Evolutionary conservation across 306 rosid species (phyloP), one percentile per base, ranked within the genome.

Genomic region (Medicago ruthenica): DNA sequence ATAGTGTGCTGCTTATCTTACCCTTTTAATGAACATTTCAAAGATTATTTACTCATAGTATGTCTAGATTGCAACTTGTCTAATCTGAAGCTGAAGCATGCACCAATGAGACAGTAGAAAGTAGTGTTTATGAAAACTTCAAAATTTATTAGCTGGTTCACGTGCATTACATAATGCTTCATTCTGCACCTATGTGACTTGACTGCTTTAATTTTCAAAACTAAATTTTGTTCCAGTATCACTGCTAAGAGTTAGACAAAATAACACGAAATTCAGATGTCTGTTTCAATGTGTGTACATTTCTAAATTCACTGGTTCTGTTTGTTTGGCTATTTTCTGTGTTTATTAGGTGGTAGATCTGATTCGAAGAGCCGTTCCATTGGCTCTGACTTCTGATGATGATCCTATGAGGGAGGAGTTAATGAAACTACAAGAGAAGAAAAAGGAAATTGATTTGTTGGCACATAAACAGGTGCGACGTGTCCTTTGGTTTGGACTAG

Each of bases 391-490:
- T 64, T 68, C 89, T 1, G 97, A 89, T 0, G 85, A 96, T 18
- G 94, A 92, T 59, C 92, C 96, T 4, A 41, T 64, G 9, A 84
- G 88, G 83, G 87, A 86, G 16, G 99, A 96, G 88, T 79, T 92
- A 64, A 90, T 76, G 85, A 67, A 62, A 65, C 87, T 96, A 72
- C 91, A 80, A 45, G 87, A 84, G 54, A 82, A 88, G 92, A 96
- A 96, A 83, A 88, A 83, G 85, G 92, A 90, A 81, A 87, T 96
- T 8, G 99, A 96, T 61, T 39, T 82, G 45, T 67, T 84, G 75
- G 99, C 99, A 6, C 98, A 86, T 42, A 88, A 73, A 80, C 99
- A 96, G 67, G 96, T 92, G 54, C 90, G 88, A 15, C 92, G 92
- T 39, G 45, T 96, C 67, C 97, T 96, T 34, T 89, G 98, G 98